Conservation (phyloP, 2,329 filamentous ascomycete species). For the Purpureocillium lavendulum region DNA sequence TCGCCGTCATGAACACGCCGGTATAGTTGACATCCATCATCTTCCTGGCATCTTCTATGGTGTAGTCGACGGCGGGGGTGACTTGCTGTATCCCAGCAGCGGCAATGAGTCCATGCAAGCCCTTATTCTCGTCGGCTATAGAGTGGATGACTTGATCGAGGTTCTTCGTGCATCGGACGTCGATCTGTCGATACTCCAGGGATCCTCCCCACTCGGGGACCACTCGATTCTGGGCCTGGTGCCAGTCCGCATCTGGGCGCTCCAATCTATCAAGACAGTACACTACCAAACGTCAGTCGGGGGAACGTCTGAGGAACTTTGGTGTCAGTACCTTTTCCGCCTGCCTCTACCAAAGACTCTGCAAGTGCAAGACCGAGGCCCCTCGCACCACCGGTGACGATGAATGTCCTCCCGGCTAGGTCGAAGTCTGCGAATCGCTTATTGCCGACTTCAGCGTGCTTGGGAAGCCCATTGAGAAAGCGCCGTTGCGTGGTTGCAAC, state of each 20-base stretch:
- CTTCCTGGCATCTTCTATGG: slow-evolving; percentile 44
- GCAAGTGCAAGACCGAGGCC: slow-evolving; percentile 66
- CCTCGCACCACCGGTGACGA: slow-evolving; percentile 63
- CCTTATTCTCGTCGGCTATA: slow-evolving; percentile 33
- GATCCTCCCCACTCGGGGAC: too few relatives aligned
- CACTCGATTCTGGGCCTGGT: slow-evolving; percentile 31
- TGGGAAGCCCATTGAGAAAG: too few relatives aligned
- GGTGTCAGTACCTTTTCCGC: slow-evolving; percentile 59
- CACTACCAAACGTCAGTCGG: slow-evolving; percentile 26
- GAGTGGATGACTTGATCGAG: too few relatives aligned
- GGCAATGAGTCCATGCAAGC: slow-evolving; percentile 61
- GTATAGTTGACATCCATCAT: slow-evolving; percentile 65
- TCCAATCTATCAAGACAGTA: slow-evolving; percentile 48
- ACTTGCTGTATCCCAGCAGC: slow-evolving; percentile 63
- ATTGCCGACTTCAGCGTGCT: slow-evolving; percentile 14
- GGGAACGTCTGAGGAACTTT: too few relatives aligned
- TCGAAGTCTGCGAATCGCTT: slow-evolving; percentile 56
- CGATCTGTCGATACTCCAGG: too few relatives aligned
- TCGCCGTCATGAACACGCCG: slow-evolving; percentile 25
- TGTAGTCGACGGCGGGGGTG: slow-evolving; percentile 59
- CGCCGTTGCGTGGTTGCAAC: too few relatives aligned
- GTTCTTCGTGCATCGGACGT: too few relatives aligned
- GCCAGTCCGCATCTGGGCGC: slow-evolving; percentile 49
- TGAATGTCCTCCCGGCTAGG: slow-evolving; percentile 54
- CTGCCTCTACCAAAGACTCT: slow-evolving; percentile 66